Percentiles rank a stretch among this genome's conserved stretches.
Conservation (phyloP, 768 basidiomycete species). For the Gymnopilus dilepis region DNA sequence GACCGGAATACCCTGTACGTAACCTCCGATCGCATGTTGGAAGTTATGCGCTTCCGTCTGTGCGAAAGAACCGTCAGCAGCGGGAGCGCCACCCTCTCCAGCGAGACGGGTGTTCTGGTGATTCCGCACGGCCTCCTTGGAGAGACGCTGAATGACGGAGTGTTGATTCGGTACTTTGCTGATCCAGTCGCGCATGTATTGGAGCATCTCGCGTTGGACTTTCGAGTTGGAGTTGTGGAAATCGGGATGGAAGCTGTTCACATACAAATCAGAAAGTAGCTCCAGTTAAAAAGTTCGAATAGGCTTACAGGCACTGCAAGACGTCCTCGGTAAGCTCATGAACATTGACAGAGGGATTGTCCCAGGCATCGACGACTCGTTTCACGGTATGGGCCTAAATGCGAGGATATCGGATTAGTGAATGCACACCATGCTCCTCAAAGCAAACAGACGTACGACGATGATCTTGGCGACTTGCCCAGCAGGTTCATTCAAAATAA, state of each 20-base stretch:
- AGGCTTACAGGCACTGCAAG: constrained; percentile 65
- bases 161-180: constrained; percentile 50
- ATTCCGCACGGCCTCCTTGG: constrained; percentile 68
- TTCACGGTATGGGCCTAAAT: constrained; percentile 65
- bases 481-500: constrained; percentile 84
- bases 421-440: background rate
- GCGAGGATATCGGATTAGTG: background rate
- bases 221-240: constrained; percentile 69
- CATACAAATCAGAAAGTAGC: background rate
- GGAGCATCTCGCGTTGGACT: constrained; percentile 79
- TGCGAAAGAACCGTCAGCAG: constrained; percentile 54
- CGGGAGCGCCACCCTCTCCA: constrained; percentile 54
- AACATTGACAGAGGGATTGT: constrained; percentile 66
- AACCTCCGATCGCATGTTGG: constrained; percentile 53
- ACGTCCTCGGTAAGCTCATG: constrained; percentile 64
- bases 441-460: constrained; percentile 53
- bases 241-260: constrained; percentile 78
- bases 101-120: constrained; percentile 71
- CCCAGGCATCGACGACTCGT: constrained; percentile 82
- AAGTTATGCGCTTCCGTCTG: constrained; percentile 51
- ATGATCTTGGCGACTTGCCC: constrained; percentile 74
- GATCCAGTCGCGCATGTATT: constrained; percentile 68
- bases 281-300: background rate
- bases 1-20: constrained; percentile 52
- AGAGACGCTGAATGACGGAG: constrained; percentile 59